These are phyloP conservation scores for Emmonsiellopsis sp. DNA, from an alignment of 2,329 filamentous ascomycete species.

Conservation along the genomic window DNA sequence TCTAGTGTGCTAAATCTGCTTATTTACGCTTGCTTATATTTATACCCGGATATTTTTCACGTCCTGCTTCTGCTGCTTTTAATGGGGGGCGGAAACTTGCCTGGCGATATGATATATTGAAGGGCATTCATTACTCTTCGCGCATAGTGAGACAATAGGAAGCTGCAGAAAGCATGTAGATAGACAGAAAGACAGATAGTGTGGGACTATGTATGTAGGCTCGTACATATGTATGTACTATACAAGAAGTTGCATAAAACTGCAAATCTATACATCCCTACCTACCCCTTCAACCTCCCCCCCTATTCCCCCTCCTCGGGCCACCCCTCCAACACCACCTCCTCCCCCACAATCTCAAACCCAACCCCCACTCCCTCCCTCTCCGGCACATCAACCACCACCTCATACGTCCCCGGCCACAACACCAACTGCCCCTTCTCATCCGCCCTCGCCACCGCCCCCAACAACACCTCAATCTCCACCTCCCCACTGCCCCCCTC, in stretches of 20 bases:
- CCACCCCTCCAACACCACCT: slow-evolving; percentile 17
- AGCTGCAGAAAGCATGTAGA: too few relatives aligned
- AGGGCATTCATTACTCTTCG: too few relatives aligned
- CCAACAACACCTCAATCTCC: slow-evolving; percentile 21
- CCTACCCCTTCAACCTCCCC: not conserved
- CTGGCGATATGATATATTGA: too few relatives aligned
- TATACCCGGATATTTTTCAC: too few relatives aligned
- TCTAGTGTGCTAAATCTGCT: too few relatives aligned
- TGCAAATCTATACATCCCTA: not conserved
- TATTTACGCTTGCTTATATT: too few relatives aligned
- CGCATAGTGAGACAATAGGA: too few relatives aligned
- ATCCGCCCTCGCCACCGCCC: slow-evolving; percentile 22
- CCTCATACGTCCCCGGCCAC: slow-evolving; percentile 25
- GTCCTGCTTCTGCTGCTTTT: too few relatives aligned
- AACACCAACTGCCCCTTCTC: slow-evolving; percentile 23
- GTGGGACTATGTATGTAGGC: too few relatives aligned
- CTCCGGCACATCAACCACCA: slow-evolving; percentile 23
- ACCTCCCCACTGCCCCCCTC: slow-evolving; percentile 15
- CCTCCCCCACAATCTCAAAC: slow-evolving; percentile 16
- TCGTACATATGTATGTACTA: not conserved
- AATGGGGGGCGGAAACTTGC: too few relatives aligned
- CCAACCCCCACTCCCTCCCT: slow-evolving; percentile 9
- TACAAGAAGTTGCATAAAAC: not conserved
- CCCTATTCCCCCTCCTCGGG: slow-evolving; percentile 7
- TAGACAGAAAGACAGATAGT: too few relatives aligned